phyloP scores from a whole-genome alignment of 306 rosid species.

The Ormosia emarginata region DNA sequence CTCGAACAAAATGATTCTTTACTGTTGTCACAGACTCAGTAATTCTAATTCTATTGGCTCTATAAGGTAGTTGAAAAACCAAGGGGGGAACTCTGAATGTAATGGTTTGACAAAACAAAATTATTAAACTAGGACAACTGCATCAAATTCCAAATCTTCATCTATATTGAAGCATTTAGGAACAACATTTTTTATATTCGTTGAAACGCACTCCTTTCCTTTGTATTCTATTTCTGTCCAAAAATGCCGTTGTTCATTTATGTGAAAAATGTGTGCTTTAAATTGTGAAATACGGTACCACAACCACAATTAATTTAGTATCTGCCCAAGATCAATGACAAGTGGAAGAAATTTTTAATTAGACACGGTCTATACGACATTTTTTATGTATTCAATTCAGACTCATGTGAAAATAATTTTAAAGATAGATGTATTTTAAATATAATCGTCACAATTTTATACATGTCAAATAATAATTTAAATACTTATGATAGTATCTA shows the following conservation, averaged over 20 bases:
- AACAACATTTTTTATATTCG: no score
- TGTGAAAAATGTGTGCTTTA: not conserved
- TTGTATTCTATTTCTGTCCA: not conserved
- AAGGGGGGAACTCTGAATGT: not conserved
- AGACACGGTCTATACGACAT: no score
- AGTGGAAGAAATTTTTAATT: no score
- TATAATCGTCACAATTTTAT: no score
- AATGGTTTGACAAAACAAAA: slow-evolving; percentile 14
- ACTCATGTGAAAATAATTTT: no score
- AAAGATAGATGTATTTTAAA: no score
- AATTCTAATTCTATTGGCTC: not conserved
- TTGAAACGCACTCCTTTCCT: no score
- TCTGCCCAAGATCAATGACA: no score
- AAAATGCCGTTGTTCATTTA: not conserved
- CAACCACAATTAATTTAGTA: not conserved
- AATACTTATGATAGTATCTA: no score
- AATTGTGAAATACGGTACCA: not conserved
- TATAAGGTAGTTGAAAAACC: not conserved
- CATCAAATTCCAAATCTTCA: not conserved
- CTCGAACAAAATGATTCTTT: not conserved
- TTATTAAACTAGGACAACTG: not conserved
- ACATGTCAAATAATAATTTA: no score
- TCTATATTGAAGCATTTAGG: not conserved
- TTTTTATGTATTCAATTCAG: no score
- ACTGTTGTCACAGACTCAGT: slow-evolving; percentile 13